These are phyloP conservation scores for Arabidopsis suecica DNA, from an alignment of 345 rosid genomes.

Conservation along the genomic window DNA sequence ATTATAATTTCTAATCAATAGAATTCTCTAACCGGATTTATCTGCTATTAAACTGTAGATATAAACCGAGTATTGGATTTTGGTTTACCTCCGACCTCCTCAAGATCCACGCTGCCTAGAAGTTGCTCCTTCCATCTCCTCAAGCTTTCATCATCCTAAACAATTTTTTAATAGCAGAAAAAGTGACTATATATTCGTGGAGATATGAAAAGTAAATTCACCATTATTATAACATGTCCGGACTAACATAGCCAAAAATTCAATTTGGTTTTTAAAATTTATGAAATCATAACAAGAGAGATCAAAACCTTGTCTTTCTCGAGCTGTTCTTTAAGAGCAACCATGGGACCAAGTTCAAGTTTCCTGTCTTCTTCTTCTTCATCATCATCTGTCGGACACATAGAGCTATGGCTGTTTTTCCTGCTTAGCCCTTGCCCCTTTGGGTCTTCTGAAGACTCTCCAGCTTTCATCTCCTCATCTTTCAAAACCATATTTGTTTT, in stretches of 20 bases:
- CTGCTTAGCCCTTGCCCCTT: constrained; percentile 35
- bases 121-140: constrained; percentile 86
- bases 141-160: constrained; percentile 81
- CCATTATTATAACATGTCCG: constrained; percentile 12
- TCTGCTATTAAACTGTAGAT: background rate
- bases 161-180: background rate
- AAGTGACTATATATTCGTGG: background rate
- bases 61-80: background rate
- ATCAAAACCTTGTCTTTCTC: constrained; percentile 46
- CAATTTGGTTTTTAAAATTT: background rate
- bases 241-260: background rate
- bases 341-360: constrained; percentile 49
- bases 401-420: constrained; percentile 46
- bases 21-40: constrained; percentile 3
- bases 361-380: constrained; percentile 41
- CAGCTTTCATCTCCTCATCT: constrained; percentile 34
- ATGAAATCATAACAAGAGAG: background rate
- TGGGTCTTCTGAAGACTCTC: constrained; percentile 35
- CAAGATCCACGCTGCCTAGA: constrained; percentile 61
- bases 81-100: constrained; percentile 46
- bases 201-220: background rate
- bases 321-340: constrained; percentile 52
- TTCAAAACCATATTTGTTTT: constrained; percentile 40
- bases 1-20: background rate
- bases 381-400: constrained; percentile 45